phyloP scores from a whole-genome alignment of 345 rosid genomes.

The Trapa incisa region DNA sequence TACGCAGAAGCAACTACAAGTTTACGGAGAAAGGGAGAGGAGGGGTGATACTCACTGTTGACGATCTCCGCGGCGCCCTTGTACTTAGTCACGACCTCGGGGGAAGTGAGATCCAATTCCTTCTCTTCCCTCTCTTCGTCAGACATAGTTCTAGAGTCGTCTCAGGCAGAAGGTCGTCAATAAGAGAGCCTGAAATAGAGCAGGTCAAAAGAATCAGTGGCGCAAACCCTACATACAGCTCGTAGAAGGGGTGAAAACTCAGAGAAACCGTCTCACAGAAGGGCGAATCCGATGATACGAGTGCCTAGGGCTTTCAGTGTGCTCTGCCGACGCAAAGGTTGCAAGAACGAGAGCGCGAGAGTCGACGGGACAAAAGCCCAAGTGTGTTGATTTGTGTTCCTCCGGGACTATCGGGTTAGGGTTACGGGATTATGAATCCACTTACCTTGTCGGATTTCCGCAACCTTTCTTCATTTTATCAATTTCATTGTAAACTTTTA shows the following conservation, averaged over 20 bases:
- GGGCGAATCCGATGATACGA: neutral
- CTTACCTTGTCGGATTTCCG: too few species aligned
- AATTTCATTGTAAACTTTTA: too few species aligned
- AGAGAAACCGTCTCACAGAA: neutral
- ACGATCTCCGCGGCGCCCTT: constrained; percentile 91
- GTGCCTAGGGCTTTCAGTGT: neutral
- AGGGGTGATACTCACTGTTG: constrained; percentile 43
- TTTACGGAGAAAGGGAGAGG: neutral
- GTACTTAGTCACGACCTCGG: constrained; percentile 93
- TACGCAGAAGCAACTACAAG: too few species aligned
- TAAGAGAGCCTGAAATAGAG: neutral
- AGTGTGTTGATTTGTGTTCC: neutral
- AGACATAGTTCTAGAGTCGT: constrained; percentile 49
- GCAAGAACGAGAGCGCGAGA: neutral
- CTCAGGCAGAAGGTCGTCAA: neutral
- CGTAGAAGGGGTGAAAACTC: neutral
- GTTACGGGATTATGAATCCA: neutral
- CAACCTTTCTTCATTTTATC: too few species aligned
- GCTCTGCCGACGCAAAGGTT: neutral
- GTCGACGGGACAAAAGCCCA: neutral
- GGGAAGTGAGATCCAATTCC: constrained; percentile 87
- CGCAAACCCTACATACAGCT: neutral
- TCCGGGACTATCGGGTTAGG: neutral
- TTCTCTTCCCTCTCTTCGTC: constrained; percentile 98
- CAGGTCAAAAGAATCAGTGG: neutral